These are phyloP conservation scores for Aegilops tauschii DNA, from an alignment of 176 grass and related monocot species.

Conservation along the genomic window DNA sequence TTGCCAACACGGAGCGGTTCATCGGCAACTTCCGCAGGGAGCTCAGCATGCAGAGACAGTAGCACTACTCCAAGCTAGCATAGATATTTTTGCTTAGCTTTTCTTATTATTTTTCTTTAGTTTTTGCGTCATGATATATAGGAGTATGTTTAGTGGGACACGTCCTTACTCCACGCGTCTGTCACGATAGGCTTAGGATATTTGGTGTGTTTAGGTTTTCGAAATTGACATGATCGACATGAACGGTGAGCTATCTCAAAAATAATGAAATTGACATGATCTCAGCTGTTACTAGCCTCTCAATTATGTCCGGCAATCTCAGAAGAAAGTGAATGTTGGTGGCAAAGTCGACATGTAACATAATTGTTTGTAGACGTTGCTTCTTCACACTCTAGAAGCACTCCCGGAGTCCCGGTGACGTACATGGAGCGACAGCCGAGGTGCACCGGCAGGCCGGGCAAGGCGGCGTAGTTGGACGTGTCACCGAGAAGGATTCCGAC, in stretches of 20 bases:
- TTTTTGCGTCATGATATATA: not conserved
- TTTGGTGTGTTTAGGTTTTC: not conserved
- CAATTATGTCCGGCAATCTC: not conserved
- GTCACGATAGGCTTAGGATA: not conserved
- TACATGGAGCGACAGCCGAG: not conserved
- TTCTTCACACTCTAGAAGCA: not conserved
- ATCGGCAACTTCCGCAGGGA: not conserved
- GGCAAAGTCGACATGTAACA: not conserved
- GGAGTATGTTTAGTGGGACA: not conserved
- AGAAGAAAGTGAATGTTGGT: too few relatives aligned
- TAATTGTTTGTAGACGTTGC: not conserved
- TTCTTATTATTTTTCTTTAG: not conserved
- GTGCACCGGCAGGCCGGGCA: too few relatives aligned
- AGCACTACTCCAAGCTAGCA: not conserved
- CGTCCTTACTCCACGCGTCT: too few relatives aligned
- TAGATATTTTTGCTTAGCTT: not conserved
- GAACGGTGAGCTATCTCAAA: too few relatives aligned
- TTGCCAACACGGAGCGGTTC: conserved; percentile 7
- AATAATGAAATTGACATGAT: not conserved
- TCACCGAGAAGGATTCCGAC: too few relatives aligned
- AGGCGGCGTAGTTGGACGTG: too few relatives aligned
- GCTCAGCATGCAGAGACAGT: not conserved
- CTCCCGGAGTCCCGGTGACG: too few relatives aligned
- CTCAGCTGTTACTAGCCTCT: not conserved
- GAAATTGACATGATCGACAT: not conserved